These are phyloP conservation scores for Artemisia annua DNA, from an alignment of 129 eudicot species.

Conservation along the genomic window DNA sequence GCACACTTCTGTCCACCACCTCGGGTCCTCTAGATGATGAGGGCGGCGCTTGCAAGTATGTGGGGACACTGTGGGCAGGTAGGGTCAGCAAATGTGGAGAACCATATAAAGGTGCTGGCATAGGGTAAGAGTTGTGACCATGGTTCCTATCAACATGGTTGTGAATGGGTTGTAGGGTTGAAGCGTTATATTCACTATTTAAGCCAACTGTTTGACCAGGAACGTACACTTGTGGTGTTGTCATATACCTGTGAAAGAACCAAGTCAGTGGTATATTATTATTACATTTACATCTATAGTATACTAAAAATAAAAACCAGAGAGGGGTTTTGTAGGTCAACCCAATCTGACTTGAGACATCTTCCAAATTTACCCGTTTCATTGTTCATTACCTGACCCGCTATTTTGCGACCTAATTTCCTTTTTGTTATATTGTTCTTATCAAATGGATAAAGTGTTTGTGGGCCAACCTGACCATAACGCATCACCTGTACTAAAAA, in stretches of 20 bases:
- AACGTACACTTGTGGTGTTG: constrained; percentile 22
- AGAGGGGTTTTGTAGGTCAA: neutral
- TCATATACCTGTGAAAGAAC: constrained; percentile 35
- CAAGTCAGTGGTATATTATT: neutral
- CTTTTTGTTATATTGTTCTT: no score
- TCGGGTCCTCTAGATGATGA: constrained; percentile 24
- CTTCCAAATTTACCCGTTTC: no score
- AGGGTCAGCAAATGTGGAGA: constrained; percentile 2
- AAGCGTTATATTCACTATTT: constrained; percentile 22
- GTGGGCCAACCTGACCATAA: neutral
- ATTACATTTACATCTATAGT: neutral
- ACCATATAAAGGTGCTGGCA: constrained; percentile 9
- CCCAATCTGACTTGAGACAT: neutral
- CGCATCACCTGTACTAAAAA: neutral
- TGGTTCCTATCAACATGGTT: constrained; percentile 20
- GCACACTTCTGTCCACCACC: constrained; percentile 12
- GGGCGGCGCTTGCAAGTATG: constrained; percentile 16
- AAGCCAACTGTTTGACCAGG: neutral
- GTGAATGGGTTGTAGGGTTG: constrained; percentile 13
- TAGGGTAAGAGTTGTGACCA: constrained; percentile 25
- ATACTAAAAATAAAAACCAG: neutral
- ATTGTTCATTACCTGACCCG: no score
- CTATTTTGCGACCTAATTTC: no score
- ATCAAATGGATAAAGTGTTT: no score
- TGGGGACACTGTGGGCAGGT: constrained; percentile 19